phyloP scores from a whole-genome alignment of 371 early-diverging fungal genomes.

The Mucor sp. region DNA sequence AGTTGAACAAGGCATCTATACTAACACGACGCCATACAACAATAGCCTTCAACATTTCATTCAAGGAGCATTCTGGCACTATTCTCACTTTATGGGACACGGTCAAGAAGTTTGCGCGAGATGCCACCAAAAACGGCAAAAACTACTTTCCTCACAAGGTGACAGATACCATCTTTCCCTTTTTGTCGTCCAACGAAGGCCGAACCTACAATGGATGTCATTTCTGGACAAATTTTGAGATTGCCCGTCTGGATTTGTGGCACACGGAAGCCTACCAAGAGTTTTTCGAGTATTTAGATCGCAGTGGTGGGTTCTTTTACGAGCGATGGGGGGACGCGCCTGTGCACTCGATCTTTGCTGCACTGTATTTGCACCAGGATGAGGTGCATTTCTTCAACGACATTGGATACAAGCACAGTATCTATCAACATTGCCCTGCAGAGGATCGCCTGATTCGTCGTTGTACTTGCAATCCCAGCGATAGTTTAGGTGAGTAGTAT shows the following conservation, averaged over 20 bases:
- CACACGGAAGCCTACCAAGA: constrained; percentile 60
- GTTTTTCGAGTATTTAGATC: constrained; percentile 72
- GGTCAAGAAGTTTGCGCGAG: constrained; percentile 38
- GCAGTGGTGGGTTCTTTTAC: constrained; percentile 89
- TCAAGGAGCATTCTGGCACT: constrained; percentile 73
- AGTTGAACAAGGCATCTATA: background rate
- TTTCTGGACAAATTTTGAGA: constrained; percentile 94
- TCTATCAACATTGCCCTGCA: constrained; percentile 71
- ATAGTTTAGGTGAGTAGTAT: constrained; percentile 26
- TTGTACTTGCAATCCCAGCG: constrained; percentile 37
- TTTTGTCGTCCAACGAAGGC: constrained; percentile 31
- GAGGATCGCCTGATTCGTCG: constrained; percentile 26
- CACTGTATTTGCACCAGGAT: constrained; percentile 62
- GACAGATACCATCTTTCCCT: constrained; percentile 27
- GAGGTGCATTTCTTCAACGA: constrained; percentile 91
- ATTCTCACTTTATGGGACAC: constrained; percentile 74
- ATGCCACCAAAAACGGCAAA: constrained; percentile 19
- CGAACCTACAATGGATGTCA: constrained; percentile 69
- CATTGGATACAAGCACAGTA: constrained; percentile 77
- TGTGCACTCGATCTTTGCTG: constrained; percentile 85
- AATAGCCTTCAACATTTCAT: constrained; percentile 70
- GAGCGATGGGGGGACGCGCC: constrained; percentile 97
- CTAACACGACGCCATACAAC: background rate
- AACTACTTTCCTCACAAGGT: constrained; percentile 23
- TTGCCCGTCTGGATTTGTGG: constrained; percentile 82